Conservation (phyloP, 331 rosid species). For the Quercus lobata region DNA sequence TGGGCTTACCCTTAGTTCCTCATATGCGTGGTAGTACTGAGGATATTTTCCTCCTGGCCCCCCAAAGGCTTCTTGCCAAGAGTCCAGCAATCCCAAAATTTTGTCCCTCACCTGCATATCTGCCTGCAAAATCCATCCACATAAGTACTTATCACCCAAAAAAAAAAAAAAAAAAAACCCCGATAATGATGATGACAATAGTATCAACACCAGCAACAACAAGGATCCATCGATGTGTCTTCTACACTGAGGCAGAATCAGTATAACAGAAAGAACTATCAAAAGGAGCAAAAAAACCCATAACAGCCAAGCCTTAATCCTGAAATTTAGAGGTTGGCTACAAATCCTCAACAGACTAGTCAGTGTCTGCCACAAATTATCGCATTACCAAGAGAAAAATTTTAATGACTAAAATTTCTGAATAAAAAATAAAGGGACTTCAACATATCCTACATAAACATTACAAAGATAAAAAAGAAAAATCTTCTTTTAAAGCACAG, state of each 20-base stretch:
- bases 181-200: neutral
- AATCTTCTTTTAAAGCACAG: too few relatives aligned
- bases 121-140: slow-evolving; percentile 47
- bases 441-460: neutral
- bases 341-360: too few relatives aligned
- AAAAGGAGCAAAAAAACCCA: neutral
- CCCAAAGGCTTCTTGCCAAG: slow-evolving; percentile 98
- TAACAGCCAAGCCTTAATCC: too few relatives aligned
- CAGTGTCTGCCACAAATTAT: neutral
- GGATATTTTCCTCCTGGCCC: slow-evolving; percentile 90
- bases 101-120: slow-evolving; percentile 97
- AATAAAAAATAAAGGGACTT: neutral
- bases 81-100: slow-evolving; percentile 71
- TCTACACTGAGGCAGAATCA: neutral
- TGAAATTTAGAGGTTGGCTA: too few relatives aligned
- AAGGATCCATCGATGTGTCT: neutral
- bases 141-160: neutral
- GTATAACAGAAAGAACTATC: neutral
- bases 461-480: neutral
- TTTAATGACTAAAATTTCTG: neutral
- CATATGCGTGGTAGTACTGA: slow-evolving; percentile 88
- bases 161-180: neutral
- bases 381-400: neutral
- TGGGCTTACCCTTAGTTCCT: slow-evolving; percentile 65
- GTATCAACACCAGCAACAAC: neutral